Conservation (phyloP, 768 basidiomycete species). For the Russula griseocarnosa region DNA sequence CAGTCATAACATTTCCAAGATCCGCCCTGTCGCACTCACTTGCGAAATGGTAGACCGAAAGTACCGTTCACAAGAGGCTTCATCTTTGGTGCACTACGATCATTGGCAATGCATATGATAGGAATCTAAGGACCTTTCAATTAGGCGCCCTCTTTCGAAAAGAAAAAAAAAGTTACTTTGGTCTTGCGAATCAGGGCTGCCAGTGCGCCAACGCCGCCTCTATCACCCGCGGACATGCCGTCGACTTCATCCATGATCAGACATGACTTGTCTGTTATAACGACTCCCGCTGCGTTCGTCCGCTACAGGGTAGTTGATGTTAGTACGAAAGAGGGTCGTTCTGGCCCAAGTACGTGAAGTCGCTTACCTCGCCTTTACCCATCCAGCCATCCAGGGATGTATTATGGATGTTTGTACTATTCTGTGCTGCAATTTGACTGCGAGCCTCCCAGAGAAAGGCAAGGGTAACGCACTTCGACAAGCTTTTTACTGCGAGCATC, state of each 20-base stretch:
- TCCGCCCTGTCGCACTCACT: conserved; percentile 43
- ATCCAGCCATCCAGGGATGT: conserved; percentile 85
- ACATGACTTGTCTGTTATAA: conserved; percentile 74
- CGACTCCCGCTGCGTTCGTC: conserved; percentile 65
- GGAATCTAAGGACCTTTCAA: conserved; percentile 58
- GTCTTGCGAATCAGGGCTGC: conserved; percentile 91
- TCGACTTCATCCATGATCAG: conserved; percentile 99
- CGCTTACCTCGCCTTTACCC: conserved; percentile 48
- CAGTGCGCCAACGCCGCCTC: conserved; percentile 93
- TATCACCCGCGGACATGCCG: conserved; percentile 97
- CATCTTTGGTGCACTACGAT: conserved; percentile 80
- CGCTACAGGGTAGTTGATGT: conserved; percentile 35
- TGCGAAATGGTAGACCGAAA: conserved; percentile 70
- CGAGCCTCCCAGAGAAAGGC: neutral
- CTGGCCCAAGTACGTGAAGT: neutral
- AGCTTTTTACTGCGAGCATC: conserved; percentile 95
- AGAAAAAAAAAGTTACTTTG: conserved; percentile 46
- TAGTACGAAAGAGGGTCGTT: neutral
- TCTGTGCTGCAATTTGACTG: conserved; percentile 42
- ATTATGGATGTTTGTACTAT: conserved; percentile 86
- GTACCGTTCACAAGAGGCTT: conserved; percentile 76
- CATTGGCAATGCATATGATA: conserved; percentile 97
- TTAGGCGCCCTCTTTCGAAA: neutral
- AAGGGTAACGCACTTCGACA: conserved; percentile 62
- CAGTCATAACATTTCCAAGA: neutral